phyloP scores from a whole-genome alignment of 139 green algal genomes.

The Picochlorum sp. region DNA sequence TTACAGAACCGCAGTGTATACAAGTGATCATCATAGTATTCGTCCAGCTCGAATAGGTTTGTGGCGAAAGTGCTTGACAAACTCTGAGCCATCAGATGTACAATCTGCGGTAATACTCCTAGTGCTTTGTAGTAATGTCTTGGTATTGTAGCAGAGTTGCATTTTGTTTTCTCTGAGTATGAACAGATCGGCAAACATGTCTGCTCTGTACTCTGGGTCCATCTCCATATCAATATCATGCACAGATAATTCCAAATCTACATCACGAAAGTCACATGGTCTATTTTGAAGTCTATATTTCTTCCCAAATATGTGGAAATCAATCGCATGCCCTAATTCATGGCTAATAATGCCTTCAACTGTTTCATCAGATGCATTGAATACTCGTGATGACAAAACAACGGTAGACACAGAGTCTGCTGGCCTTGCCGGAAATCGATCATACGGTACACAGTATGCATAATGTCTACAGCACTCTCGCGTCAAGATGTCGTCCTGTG shows the following conservation, averaged over 20 bases:
- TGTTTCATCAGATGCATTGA: constrained; percentile 1
- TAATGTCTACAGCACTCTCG: constrained; percentile 28
- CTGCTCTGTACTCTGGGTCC: not conserved
- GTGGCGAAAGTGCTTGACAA: no score
- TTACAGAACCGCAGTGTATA: no score
- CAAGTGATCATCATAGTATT: no score
- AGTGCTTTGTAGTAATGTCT: no score
- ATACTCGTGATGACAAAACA: constrained; percentile 13
- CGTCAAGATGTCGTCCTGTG: not conserved
- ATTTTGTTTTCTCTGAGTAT: no score
- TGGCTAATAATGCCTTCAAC: constrained; percentile 14
- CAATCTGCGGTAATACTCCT: no score
- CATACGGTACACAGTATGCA: constrained; percentile 18
- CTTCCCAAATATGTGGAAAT: constrained; percentile 20
- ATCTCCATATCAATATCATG: not conserved
- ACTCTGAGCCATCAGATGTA: no score
- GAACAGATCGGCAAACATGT: no score
- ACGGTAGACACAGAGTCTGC: constrained; percentile 16
- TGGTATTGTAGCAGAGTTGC: no score
- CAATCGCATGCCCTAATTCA: constrained; percentile 17
- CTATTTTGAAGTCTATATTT: not conserved
- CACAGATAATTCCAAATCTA: not conserved
- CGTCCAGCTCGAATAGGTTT: no score
- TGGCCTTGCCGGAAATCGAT: constrained; percentile 5
- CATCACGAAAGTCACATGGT: not conserved